Evolutionary conservation across 2,329 filamentous ascomycete genomes (phyloP), one percentile per base, ranked within the genome.

Genomic region (Claviceps pusilla): DNA sequence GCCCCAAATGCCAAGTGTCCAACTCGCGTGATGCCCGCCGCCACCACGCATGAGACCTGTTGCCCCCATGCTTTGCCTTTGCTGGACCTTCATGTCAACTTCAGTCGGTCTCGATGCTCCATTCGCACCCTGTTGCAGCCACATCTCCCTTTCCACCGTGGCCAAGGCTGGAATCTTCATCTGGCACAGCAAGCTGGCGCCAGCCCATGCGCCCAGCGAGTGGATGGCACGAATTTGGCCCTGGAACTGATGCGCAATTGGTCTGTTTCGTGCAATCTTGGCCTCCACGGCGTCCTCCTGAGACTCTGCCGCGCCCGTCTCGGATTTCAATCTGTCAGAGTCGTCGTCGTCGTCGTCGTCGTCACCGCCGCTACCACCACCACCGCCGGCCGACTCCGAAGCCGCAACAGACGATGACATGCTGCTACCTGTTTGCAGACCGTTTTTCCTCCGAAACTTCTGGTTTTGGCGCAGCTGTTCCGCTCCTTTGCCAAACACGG

Each of bases 201-300:
- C 87, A 24, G 79, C 77, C 86, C 86, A 91, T 2, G 86, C 72
- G 0, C 87, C 87, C 1, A 90, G 68, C 0, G 83, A 82, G 57
- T 87, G 81, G 2, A 89, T 70, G 2, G 77, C 83, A 31, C 86
- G 76, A 43, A 89, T 70, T 33, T 74, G 69, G 2, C 84, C 84
- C 43, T 79, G 77, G 1, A 80, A 63, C 60, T 70, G 60, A 61
- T 71, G 60, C 69, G 72, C 54, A 62, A 58, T 54, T 0, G 66
- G 66, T 14, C 68, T 63, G 42, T 68, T 64, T 14, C 68, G 63
- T 29, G 59, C 59, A 19, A 71, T 62, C 56, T 71, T 71, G 46
- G 67, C 67, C 48, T 69, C 69, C 35, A 71, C 65, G 0, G 61
- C 60, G 41, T 69, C 68, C 16, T 61, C 61, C 35, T 61, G 62